These are phyloP conservation scores for Sporormia fimetaria DNA, from an alignment of 495 filamentous ascomycete species.

Conservation along the genomic window DNA sequence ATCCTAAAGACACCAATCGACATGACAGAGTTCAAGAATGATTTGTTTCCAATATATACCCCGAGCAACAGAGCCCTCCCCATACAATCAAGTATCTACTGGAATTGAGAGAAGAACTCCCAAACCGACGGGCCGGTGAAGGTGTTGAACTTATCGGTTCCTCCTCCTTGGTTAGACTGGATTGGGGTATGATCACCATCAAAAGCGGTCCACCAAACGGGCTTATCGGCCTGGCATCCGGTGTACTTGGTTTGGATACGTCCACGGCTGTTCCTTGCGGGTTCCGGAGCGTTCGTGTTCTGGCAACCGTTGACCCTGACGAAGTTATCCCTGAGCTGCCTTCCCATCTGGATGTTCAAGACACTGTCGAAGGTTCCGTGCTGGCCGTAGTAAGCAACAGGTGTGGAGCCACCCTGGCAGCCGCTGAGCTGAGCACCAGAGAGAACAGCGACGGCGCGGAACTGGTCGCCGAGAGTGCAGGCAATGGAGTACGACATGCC, in stretches of 20 bases:
- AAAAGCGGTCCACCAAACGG: slow-evolving; percentile 25
- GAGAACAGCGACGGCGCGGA: slow-evolving; percentile 39
- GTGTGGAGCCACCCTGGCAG: slow-evolving; percentile 32
- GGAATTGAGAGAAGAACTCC: slow-evolving; percentile 31
- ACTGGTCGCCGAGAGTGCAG: slow-evolving; percentile 33
- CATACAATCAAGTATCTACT: no score
- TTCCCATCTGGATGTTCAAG: slow-evolving; percentile 32
- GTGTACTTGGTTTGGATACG: slow-evolving; percentile 29
- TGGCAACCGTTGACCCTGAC: slow-evolving; percentile 35
- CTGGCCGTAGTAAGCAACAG: slow-evolving; percentile 38
- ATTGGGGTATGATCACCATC: slow-evolving; percentile 11
- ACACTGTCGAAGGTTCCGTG: slow-evolving; percentile 36
- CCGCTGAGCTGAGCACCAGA: slow-evolving; percentile 37
- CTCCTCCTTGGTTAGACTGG: not conserved
- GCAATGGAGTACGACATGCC: slow-evolving; percentile 40
- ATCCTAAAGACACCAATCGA: no score
- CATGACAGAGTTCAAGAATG: no score
- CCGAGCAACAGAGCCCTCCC: no score
- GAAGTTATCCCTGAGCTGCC: slow-evolving; percentile 33
- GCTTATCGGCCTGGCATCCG: slow-evolving; percentile 27
- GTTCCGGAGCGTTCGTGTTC: slow-evolving; percentile 18
- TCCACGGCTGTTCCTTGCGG: slow-evolving; percentile 25
- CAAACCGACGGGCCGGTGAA: slow-evolving; percentile 31
- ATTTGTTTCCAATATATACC: no score
- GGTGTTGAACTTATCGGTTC: slow-evolving; percentile 9